Evolutionary conservation across 2,329 filamentous ascomycete species (phyloP).

Genomic region (Cercospora sojina): DNA sequence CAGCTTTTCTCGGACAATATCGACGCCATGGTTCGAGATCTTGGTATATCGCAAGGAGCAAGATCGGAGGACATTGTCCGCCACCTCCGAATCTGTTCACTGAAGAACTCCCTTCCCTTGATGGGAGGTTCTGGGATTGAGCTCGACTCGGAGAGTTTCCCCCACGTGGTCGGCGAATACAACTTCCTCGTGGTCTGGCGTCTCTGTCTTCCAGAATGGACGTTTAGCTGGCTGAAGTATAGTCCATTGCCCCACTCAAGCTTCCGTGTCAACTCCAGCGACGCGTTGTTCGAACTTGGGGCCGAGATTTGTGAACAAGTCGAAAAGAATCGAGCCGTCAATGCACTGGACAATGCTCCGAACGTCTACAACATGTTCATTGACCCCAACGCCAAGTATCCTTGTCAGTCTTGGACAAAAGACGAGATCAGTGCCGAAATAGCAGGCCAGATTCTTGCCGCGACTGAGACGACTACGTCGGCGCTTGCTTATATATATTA

Average conservation of each 20-base stretch:
- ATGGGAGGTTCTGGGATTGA: not conserved
- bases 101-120: not conserved
- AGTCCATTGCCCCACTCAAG: not conserved
- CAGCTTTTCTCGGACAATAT: not conserved
- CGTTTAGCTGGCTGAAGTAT: not conserved
- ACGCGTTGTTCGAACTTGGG: not conserved
- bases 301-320: not conserved
- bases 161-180: not conserved
- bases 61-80: not conserved
- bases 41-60: not conserved
- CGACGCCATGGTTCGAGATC: not conserved
- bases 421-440: not conserved
- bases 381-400: not conserved
- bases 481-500: not conserved
- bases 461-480: not conserved
- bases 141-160: not conserved
- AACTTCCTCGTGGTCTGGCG: not conserved
- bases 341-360: not conserved
- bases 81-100: not conserved
- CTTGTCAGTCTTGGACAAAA: not conserved
- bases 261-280: not conserved
- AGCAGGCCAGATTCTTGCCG: not conserved
- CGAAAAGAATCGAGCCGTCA: not conserved
- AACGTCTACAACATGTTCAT: not conserved
- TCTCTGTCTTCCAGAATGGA: not conserved